Percentiles rank a stretch among this genome's conserved stretches.
These are phyloP conservation scores for Parmelia sp. DNA, from an alignment of 495 filamentous ascomycete genomes.

Conservation along the genomic window DNA sequence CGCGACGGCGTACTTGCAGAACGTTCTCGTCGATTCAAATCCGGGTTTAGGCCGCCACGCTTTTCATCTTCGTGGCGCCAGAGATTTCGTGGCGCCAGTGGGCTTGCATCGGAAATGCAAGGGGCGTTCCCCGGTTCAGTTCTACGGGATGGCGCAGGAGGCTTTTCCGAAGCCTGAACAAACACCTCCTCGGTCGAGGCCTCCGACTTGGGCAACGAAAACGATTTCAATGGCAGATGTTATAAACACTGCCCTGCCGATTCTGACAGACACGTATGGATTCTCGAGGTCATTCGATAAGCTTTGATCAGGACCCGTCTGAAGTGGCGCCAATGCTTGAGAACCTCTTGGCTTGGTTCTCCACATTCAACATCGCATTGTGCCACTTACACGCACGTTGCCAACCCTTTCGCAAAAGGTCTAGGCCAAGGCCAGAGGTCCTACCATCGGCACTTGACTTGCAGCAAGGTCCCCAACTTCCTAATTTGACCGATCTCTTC, in stretches of 20 bases:
- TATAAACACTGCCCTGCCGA: neutral
- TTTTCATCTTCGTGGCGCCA: neutral
- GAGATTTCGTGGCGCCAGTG: neutral
- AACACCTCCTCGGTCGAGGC: neutral
- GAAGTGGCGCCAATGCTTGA: neutral
- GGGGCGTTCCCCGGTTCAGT: neutral
- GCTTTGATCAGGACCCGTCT: neutral
- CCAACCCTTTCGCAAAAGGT: neutral
- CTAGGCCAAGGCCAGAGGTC: neutral
- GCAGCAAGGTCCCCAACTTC: neutral
- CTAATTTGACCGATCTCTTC: neutral
- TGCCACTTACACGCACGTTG: neutral
- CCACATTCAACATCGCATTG: neutral
- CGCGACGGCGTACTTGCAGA: neutral
- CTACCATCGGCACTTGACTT: neutral
- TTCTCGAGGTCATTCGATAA: neutral
- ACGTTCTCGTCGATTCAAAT: neutral
- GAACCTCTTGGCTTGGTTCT: neutral
- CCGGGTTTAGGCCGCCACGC: neutral
- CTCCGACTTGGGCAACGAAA: neutral
- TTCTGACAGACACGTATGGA: neutral
- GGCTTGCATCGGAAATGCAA: slow-evolving; percentile 3
- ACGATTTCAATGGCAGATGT: neutral
- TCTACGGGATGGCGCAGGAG: neutral
- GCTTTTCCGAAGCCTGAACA: neutral